Percentiles rank a stretch among this genome's conserved stretches.
phyloP scores from a whole-genome alignment of 2,329 filamentous ascomycete genomes.

The Ambrosiella cleistominuta region DNA sequence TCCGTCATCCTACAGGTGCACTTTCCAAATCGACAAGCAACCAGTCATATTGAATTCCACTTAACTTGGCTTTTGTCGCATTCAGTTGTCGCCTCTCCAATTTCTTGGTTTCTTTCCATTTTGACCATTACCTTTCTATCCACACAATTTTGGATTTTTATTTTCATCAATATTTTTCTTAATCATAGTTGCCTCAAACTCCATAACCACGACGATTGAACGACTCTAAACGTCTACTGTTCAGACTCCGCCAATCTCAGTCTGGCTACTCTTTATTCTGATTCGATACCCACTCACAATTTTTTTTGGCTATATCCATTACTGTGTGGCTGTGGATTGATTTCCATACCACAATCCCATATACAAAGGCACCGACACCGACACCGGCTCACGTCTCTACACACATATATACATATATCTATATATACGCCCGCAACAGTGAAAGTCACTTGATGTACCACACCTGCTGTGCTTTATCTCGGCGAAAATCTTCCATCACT shows the following conservation, averaged over 20 bases:
- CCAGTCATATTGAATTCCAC: neutral
- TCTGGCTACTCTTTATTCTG: no score
- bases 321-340: no score
- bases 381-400: neutral
- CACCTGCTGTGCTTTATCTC: neutral
- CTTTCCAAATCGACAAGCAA: neutral
- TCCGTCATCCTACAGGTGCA: neutral
- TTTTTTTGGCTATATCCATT: no score
- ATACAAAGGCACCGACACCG: neutral
- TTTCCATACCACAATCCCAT: no score
- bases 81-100: neutral
- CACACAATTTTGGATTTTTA: neutral
- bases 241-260: no score
- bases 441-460: neutral
- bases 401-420: neutral
- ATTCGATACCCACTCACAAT: no score
- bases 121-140: no score
- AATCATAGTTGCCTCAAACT: neutral
- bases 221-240: neutral
- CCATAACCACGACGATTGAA: neutral
- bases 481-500: no score
- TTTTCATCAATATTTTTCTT: neutral
- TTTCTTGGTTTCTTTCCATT: slow-evolving; percentile 1
- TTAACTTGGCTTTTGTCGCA: slow-evolving; percentile 1
- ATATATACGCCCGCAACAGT: neutral